These are phyloP conservation scores for Hyparrhenia diplandra DNA, from an alignment of 176 grass and related monocot genomes.

Conservation along the genomic window DNA sequence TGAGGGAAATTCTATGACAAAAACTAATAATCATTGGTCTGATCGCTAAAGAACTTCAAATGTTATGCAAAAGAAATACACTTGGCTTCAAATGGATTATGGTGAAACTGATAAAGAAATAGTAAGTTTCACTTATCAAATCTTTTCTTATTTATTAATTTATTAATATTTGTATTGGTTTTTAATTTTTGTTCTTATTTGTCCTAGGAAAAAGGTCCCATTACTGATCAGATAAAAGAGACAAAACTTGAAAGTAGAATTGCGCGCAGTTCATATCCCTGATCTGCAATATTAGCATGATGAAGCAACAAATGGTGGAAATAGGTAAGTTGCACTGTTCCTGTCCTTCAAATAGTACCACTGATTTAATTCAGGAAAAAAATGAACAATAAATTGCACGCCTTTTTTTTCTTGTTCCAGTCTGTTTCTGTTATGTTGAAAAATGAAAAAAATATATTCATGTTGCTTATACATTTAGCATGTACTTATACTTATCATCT, in stretches of 20 bases:
- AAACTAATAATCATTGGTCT: constrained; percentile 78
- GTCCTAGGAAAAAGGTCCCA: constrained; percentile 36
- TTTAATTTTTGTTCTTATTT: constrained; percentile 23
- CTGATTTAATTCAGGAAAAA: background rate
- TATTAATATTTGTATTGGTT: constrained; percentile 4
- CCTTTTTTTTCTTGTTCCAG: background rate
- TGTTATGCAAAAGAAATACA: constrained; percentile 54
- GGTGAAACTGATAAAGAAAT: constrained; percentile 57
- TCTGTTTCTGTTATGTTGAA: constrained; percentile 4
- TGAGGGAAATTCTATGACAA: constrained; percentile 65
- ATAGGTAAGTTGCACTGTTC: constrained; percentile 58
- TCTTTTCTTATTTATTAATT: constrained; percentile 26
- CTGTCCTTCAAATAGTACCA: background rate
- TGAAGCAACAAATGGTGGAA: constrained; percentile 99
- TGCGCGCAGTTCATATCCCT: constrained; percentile 83
- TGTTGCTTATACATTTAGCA: constrained; percentile 15
- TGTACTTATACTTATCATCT: constrained; percentile 40
- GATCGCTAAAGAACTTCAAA: constrained; percentile 61
- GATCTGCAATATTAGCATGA: constrained; percentile 92
- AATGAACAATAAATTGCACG: background rate
- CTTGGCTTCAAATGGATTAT: constrained; percentile 96
- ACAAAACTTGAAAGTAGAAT: constrained; percentile 78
- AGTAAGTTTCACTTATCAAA: constrained; percentile 47
- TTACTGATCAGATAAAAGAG: constrained; percentile 49
- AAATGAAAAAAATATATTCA: constrained; percentile 8